Base-by-base conservation (phyloP, 805 yeast genomes). In the Candida wancherniae region DNA sequence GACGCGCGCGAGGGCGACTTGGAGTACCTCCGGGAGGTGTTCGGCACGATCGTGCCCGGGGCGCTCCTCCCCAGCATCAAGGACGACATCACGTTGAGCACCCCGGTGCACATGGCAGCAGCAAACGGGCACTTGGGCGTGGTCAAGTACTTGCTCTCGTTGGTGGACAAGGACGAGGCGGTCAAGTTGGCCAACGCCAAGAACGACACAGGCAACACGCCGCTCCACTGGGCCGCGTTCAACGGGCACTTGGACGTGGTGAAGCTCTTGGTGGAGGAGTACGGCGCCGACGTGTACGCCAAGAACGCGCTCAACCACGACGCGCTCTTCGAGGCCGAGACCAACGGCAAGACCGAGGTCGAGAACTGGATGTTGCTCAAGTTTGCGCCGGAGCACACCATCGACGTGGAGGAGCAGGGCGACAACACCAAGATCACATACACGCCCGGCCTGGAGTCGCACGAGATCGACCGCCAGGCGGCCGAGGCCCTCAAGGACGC, bases 141-240 rank as follows among this genome's bases (percentile, higher is more conserved):
- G 4, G 73, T 84, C 15, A 58, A 72, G 47, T 82, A 71, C 45
- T 55, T 87, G 15, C 51, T 86, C 19, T 61, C 72, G 0, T 50
- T 75, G 17, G 36, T 78, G 4, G 48, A 69, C 1, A 55, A 63
- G 19, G 63, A 55, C 19, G 69, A 75, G 7, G 74, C 75, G 10
- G 46, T 33, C 9, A 33, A 38, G 18, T 47, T 61, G 34, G 66
- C 58, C 9, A 39, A 52, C 15, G 45, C 44, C 11, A 37, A 64
- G 33, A 92, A 92, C 53, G 82, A 75, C 29, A 75, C 82, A 13
- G 98, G 97, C 2, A 92, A 92, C 55, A 88, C 98, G 0, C 83
- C 97, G 1, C 67, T 92, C 42, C 97, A 92, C 55, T 92, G 99
- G 99, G 97, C 97, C 1, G 73, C 94, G 1, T 73, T 77, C 43